Evolutionary conservation across 2,329 filamentous ascomycete genomes (phyloP).

Genomic region (Colletotrichum sp.): DNA sequence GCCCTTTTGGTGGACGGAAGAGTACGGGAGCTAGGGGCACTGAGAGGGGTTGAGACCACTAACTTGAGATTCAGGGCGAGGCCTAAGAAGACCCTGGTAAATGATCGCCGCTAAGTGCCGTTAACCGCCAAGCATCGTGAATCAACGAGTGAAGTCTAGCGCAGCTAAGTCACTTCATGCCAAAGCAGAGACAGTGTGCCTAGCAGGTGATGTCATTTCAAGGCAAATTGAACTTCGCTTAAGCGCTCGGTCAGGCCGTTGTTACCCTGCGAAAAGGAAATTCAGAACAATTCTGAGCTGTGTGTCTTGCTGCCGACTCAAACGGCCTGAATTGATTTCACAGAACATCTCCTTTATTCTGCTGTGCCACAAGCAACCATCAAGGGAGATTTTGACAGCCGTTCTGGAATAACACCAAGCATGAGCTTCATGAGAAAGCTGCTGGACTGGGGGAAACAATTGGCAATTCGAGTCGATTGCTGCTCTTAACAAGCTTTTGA

Average conservation of each 20-base stretch:
- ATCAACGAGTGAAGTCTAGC: background rate
- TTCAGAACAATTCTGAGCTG: background rate
- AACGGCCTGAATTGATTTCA: background rate
- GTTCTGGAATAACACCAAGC: background rate
- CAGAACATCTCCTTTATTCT: background rate
- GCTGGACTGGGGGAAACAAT: accelerated
- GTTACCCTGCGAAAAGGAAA: background rate
- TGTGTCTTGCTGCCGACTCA: background rate
- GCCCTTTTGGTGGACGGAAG: background rate
- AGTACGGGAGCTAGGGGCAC: background rate
- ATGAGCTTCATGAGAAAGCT: background rate
- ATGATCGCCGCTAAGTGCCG: background rate
- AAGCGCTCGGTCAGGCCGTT: background rate
- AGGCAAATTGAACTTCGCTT: background rate
- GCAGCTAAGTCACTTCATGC: background rate
- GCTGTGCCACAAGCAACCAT: background rate
- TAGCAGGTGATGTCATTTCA: background rate
- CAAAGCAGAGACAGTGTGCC: background rate
- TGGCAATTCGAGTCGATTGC: background rate
- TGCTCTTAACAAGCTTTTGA: background rate
- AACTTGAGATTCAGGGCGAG: background rate
- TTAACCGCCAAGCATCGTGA: background rate
- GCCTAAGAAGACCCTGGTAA: background rate
- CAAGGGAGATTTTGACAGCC: background rate
- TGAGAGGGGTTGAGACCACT: background rate